phyloP scores from a whole-genome alignment of 345 rosid species.

The Bruguiera parviflora region DNA sequence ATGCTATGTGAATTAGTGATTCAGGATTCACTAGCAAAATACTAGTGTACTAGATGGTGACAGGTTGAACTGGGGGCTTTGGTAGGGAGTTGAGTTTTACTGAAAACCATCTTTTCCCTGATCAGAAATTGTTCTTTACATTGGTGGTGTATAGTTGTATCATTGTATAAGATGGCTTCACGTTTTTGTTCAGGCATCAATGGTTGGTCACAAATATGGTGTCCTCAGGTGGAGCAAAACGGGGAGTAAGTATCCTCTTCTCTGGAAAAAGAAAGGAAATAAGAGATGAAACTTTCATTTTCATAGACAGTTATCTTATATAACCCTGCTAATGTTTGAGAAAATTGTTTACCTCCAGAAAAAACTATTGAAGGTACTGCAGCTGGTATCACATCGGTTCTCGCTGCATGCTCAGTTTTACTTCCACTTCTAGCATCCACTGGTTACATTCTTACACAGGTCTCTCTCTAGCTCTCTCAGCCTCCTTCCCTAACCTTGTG shows the following conservation, averaged over 20 bases:
- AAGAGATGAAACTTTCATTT: background rate
- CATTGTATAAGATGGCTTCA: background rate
- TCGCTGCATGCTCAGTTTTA: constrained; percentile 70
- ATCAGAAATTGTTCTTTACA: too few species aligned
- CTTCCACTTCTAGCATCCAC: constrained; percentile 84
- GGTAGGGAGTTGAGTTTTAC: too few species aligned
- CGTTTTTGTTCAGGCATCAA: constrained; percentile 63
- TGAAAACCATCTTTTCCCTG: too few species aligned
- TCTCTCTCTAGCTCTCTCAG: constrained; percentile 12
- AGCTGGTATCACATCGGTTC: constrained; percentile 84
- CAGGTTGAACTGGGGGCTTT: too few species aligned
- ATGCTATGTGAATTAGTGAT: too few species aligned
- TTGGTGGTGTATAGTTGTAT: background rate
- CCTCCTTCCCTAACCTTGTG: constrained; percentile 5
- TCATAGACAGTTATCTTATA: background rate
- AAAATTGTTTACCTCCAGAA: constrained; percentile 43
- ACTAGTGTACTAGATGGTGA: too few species aligned
- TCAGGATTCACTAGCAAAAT: too few species aligned
- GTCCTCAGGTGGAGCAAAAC: constrained; percentile 92
- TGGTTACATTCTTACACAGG: constrained; percentile 71
- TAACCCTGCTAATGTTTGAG: constrained; percentile 16
- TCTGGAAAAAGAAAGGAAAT: background rate
- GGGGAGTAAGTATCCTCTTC: constrained; percentile 52
- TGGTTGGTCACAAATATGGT: constrained; percentile 96
- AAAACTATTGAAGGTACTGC: constrained; percentile 98